Evolutionary conservation across 495 filamentous ascomycete genomes (phyloP).

Genomic region (Terfezia boudieri): DNA sequence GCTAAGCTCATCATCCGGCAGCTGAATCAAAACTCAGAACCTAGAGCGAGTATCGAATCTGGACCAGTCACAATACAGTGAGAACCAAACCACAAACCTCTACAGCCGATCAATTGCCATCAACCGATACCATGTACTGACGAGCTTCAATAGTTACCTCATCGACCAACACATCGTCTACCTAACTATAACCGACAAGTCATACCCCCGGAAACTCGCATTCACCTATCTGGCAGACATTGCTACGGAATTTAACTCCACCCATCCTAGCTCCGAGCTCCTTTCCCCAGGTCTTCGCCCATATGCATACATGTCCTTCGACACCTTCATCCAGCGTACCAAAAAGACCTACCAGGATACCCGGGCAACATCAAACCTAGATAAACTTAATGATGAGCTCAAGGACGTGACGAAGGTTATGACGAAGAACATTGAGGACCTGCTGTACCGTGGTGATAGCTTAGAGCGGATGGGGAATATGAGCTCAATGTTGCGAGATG

Average conservation of each 20-base stretch:
- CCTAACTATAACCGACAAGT: constrained; percentile 74
- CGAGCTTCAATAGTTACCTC: constrained; percentile 40
- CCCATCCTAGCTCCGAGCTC: constrained; percentile 47
- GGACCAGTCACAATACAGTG: constrained; percentile 74
- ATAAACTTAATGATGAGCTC: constrained; percentile 82
- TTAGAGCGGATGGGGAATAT: constrained; percentile 95
- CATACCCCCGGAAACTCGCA: constrained; percentile 92
- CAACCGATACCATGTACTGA: background rate
- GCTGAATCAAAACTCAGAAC: constrained; percentile 66
- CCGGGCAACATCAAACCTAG: constrained; percentile 67
- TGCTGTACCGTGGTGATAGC: constrained; percentile 84
- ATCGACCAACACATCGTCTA: constrained; percentile 67
- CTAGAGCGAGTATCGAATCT: constrained; percentile 78
- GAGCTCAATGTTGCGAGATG: constrained; percentile 62
- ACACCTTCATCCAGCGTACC: constrained; percentile 84
- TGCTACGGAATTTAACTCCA: constrained; percentile 69
- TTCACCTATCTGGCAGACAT: constrained; percentile 97
- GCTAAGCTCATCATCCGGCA: constrained; percentile 73
- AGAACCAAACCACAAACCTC: constrained; percentile 13
- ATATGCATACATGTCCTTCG: constrained; percentile 93
- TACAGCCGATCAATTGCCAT: background rate
- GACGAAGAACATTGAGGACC: constrained; percentile 99
- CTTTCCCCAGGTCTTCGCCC: constrained; percentile 54
- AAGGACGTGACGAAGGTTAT: constrained; percentile 97
- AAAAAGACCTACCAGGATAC: constrained; percentile 88